A percentile compares a stretch with the other conserved stretches of the same genome.
phyloP scores from a whole-genome alignment of 768 basidiomycete species.

The Phlegmacium glaucopus region DNA sequence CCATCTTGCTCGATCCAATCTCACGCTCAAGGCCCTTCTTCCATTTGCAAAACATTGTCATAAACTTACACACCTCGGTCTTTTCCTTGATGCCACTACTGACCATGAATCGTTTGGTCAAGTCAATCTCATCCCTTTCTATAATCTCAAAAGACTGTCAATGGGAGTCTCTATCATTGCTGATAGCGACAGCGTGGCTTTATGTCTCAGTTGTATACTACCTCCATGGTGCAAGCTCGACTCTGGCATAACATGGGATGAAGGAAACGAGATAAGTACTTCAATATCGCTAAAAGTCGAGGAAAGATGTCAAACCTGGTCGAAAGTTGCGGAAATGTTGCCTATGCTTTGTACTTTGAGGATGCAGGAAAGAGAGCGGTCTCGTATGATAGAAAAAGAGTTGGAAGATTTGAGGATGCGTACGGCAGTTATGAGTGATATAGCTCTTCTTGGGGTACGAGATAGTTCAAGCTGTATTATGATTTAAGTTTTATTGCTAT shows the following conservation, averaged over 20 bases:
- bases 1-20: constrained; percentile 22
- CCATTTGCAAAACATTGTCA: constrained; percentile 40
- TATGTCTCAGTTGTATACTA: constrained; percentile 51
- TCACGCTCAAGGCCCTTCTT: constrained; percentile 36
- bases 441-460: constrained; percentile 10
- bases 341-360: constrained; percentile 42
- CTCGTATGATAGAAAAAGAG: constrained; percentile 36
- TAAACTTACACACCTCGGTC: constrained; percentile 35
- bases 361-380: constrained; percentile 39
- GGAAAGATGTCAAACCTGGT: constrained; percentile 35
- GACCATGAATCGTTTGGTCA: constrained; percentile 16
- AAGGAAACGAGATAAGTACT: constrained; percentile 3
- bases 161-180: constrained; percentile 49
- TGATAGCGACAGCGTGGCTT: constrained; percentile 41
- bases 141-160: constrained; percentile 33
- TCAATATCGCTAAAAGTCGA: constrained; percentile 11
- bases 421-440: constrained; percentile 39
- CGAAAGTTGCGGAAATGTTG: constrained; percentile 36
- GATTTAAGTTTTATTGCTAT: constrained; percentile 3
- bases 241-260: constrained; percentile 49
- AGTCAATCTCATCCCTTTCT: constrained; percentile 24
- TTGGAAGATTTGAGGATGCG: constrained; percentile 49
- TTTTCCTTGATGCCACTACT: constrained; percentile 37
- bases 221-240: constrained; percentile 40
- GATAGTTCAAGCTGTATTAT: constrained; percentile 14